Conservation (phyloP, 768 basidiomycete genomes). For the Leccinum subgranulosum region DNA sequence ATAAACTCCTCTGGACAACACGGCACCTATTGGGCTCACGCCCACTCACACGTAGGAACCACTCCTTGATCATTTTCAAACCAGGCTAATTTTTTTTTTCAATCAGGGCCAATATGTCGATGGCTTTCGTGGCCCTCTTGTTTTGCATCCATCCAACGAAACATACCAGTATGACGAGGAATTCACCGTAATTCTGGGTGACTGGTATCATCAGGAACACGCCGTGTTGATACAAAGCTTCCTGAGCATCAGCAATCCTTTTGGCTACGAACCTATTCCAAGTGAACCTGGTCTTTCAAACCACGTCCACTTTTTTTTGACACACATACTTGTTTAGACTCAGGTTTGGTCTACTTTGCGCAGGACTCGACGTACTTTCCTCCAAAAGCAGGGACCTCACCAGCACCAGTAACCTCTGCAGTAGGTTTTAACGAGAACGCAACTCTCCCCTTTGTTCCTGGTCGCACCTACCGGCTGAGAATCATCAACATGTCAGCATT, state of each 20-base stretch:
- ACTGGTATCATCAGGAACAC: conserved; percentile 92
- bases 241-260: conserved; percentile 70
- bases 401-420: conserved; percentile 44
- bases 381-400: conserved; percentile 49
- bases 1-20: conserved; percentile 64
- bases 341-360: conserved; percentile 80
- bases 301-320: not conserved
- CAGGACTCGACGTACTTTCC: conserved; percentile 70
- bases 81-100: not conserved
- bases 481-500: conserved; percentile 83
- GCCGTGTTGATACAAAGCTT: conserved; percentile 58
- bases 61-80: not conserved
- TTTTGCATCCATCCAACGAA: conserved; percentile 69
- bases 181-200: conserved; percentile 78
- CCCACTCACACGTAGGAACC: conserved; percentile 46
- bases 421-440: conserved; percentile 89
- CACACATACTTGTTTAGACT: conserved; percentile 43
- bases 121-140: conserved; percentile 82
- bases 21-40: conserved; percentile 83
- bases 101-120: conserved; percentile 85
- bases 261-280: conserved; percentile 88
- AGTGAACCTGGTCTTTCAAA: conserved; percentile 36
- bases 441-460: conserved; percentile 74
- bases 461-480: conserved; percentile 87
- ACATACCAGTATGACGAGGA: conserved; percentile 83